Evolutionary conservation across 2,329 filamentous ascomycete species (phyloP), one percentile per base, ranked within the genome.

Genomic region (Beauveria sp.): DNA sequence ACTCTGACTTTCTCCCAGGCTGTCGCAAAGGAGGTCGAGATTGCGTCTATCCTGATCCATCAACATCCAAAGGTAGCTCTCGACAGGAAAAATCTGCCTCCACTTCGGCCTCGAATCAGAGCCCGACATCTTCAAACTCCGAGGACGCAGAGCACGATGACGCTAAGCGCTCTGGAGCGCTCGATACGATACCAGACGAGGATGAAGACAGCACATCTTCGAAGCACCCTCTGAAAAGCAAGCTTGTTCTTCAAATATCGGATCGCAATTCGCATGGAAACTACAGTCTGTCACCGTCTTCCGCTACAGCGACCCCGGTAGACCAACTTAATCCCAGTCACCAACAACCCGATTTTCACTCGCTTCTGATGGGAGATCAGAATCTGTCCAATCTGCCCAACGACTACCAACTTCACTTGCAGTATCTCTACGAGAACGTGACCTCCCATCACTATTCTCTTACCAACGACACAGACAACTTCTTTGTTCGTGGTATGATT

Each of bases 1-100:
- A n/a, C 22, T 64, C 72, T 73, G 64, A 73, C 68, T 44, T 59
- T 55, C 24, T 55, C 16, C 47, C 63, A 89, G 92, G 93, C 69
- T 99, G 94, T 74, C 88, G 86, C 67, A 99, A 97, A 75, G 94
- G 93, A 55, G 90, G 87, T 67, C 84, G 94, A 75, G 91, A 96
- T 65, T 99, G 94, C 72, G 81, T 89, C 62, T 99, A 97, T 72
- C 93, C 94, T 3, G 91, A 93, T 53, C 79, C 86, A 34, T 77
- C 84, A 52, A 71, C 76, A 10, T 67, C 76, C 44, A 82, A 79
- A 64, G 71, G 75, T 37, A 26, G 66, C 73, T 54, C 61, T 64
- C 30, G 66, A 68, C 50, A 65, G 72, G 70, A 73, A 66, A 67
- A 71, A 24, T 80, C 76, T 64, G 77, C 81, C n/a, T 44, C 65